Conservation (phyloP, 805 yeast species). For the Naumovozyma baii region DNA sequence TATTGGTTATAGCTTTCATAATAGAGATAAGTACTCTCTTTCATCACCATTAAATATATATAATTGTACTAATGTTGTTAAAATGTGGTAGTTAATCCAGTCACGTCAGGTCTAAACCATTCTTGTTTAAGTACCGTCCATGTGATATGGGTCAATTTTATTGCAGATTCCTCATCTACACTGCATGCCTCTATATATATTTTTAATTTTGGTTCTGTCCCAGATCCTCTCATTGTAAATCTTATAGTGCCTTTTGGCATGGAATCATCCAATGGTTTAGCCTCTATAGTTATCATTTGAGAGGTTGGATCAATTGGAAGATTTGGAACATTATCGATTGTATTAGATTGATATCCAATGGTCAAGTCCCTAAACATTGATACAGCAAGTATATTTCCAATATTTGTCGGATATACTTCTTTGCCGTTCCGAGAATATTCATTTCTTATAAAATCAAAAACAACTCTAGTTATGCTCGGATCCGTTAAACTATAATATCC, state of each 20-base stretch:
- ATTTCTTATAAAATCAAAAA: slow-evolving; percentile 48
- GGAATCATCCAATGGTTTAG: slow-evolving; percentile 24
- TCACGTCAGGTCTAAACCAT: slow-evolving; percentile 62
- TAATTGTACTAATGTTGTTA: too few species aligned
- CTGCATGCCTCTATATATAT: slow-evolving; percentile 79
- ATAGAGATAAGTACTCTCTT: too few species aligned
- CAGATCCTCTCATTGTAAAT: slow-evolving; percentile 87
- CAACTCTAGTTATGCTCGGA: slow-evolving; percentile 39
- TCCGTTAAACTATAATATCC: slow-evolving; percentile 70
- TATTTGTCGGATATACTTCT: slow-evolving; percentile 32
- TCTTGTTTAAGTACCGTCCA: slow-evolving; percentile 51
- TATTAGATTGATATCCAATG: slow-evolving; percentile 64
- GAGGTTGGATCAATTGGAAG: slow-evolving; percentile 65
- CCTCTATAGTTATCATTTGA: slow-evolving; percentile 74
- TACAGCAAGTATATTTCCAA: slow-evolving; percentile 51
- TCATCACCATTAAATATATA: too few species aligned
- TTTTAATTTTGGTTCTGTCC: slow-evolving; percentile 92
- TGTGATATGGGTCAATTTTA: slow-evolving; percentile 44
- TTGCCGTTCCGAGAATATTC: slow-evolving; percentile 16
- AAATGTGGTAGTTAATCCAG: slow-evolving; percentile 29
- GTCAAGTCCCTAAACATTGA: slow-evolving; percentile 77
- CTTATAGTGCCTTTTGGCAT: slow-evolving; percentile 38
- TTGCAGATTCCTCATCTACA: slow-evolving; percentile 38
- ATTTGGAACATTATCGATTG: slow-evolving; percentile 45
- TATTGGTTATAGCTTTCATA: too few species aligned